Percentiles rank a stretch among this genome's conserved stretches.
Evolutionary conservation across 2,329 filamentous ascomycete species (phyloP).

Genomic region (Calonectria leucothoes): DNA sequence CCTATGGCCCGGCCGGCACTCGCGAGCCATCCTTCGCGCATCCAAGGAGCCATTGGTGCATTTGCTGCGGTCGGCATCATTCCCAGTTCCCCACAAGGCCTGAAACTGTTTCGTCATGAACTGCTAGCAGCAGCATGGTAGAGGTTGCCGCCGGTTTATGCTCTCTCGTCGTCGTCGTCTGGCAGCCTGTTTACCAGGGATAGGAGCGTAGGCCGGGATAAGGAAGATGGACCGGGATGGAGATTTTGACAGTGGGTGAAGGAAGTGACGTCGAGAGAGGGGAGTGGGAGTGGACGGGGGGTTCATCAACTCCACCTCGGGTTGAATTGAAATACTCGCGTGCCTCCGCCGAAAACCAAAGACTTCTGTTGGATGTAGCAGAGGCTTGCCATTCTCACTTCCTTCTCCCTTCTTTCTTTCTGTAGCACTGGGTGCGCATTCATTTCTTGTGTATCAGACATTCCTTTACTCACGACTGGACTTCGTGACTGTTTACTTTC

Average conservation of each 20-base stretch:
- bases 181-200: not conserved
- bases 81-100: conserved; percentile 5
- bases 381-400: conserved; percentile 19
- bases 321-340: conserved; percentile 6
- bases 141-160: not conserved
- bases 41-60: not conserved
- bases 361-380: not conserved
- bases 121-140: not conserved
- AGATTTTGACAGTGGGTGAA: not conserved
- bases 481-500: conserved; percentile 19
- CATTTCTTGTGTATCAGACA: conserved; percentile 11
- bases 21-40: not conserved
- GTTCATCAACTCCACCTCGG: not conserved
- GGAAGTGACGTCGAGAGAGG: not conserved
- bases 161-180: too few species aligned
- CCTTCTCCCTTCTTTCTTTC: conserved; percentile 20
- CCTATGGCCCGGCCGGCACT: not conserved
- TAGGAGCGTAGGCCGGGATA: not conserved
- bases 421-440: conserved; percentile 27
- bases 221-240: not conserved
- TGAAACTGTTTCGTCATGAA: conserved; percentile 26
- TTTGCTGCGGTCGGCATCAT: not conserved
- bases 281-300: not conserved
- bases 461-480: conserved; percentile 23
- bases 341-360: not conserved